phyloP scores from a whole-genome alignment of 129 eudicot species.

The Flaveria bidentis region DNA sequence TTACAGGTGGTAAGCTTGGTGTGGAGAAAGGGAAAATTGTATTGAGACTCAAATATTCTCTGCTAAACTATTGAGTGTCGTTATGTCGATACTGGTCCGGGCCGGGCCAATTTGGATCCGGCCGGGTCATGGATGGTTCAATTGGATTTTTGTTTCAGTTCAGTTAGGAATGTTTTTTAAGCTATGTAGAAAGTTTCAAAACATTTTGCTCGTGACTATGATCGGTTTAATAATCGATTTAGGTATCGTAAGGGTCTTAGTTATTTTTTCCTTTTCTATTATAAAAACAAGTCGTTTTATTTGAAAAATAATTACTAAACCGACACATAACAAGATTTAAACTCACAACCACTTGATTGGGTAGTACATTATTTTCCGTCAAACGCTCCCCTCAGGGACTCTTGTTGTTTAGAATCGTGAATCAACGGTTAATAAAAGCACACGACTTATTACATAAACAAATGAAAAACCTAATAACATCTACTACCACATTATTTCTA shows the following conservation, averaged over 20 bases:
- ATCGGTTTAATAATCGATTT: conserved; percentile 11
- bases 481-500: not conserved
- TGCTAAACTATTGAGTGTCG: conserved; percentile 52
- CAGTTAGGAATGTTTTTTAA: conserved; percentile 22
- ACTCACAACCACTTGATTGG: too few relatives aligned
- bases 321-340: too few relatives aligned
- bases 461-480: not conserved
- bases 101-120: conserved; percentile 11
- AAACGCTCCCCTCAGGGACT: too few relatives aligned
- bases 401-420: too few relatives aligned
- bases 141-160: conserved; percentile 8
- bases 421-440: not conserved
- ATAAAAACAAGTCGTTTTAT: too few relatives aligned
- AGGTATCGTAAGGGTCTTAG: not conserved
- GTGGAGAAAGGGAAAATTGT: conserved; percentile 75
- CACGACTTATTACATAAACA: not conserved
- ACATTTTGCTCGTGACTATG: conserved; percentile 3
- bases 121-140: conserved; percentile 32
- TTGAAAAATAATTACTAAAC: too few relatives aligned
- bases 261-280: too few relatives aligned
- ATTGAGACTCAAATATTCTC: conserved; percentile 66
- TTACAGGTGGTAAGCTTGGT: conserved; percentile 73
- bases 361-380: too few relatives aligned
- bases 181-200: conserved; percentile 37
- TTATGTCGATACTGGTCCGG: conserved; percentile 29